A percentile compares a stretch with the other conserved stretches of the same genome.
These are phyloP conservation scores for Digitaria exilis DNA, from an alignment of 202 grass and related monocot species.

Conservation along the genomic window DNA sequence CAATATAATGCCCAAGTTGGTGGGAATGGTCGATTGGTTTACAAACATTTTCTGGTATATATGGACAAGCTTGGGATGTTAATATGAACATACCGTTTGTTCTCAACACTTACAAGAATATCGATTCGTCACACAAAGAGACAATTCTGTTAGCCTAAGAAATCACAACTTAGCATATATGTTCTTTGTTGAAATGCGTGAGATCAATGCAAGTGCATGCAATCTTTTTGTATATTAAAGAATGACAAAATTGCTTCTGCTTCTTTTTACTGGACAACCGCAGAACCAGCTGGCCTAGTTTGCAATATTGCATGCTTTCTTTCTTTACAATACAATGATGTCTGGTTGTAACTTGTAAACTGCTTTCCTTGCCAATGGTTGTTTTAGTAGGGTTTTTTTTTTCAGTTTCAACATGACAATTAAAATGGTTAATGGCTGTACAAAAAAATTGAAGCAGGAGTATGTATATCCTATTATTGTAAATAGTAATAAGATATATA, in stretches of 20 bases:
- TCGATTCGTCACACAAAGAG: background rate
- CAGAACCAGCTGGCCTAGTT: background rate
- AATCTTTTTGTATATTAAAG: background rate
- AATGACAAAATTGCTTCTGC: background rate
- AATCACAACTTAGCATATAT: background rate
- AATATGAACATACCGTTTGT: background rate
- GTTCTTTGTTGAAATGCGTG: background rate
- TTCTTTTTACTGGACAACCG: background rate
- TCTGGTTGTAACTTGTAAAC: background rate
- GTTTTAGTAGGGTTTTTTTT: background rate
- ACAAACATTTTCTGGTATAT: background rate
- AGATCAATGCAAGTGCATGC: background rate
- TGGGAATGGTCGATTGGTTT: background rate
- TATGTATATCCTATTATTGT: background rate
- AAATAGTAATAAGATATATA: background rate
- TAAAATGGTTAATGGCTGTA: background rate
- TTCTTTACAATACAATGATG: background rate
- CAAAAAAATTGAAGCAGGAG: background rate
- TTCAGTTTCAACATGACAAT: background rate
- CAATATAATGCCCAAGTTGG: background rate
- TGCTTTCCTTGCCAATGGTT: background rate
- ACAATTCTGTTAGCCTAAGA: background rate
- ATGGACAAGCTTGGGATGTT: background rate
- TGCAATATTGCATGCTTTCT: slow-evolving; percentile 52
- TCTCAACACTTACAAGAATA: background rate